Evolutionary conservation across 2,329 filamentous ascomycete genomes (phyloP).

Genomic region (Thelonectria rubi): DNA sequence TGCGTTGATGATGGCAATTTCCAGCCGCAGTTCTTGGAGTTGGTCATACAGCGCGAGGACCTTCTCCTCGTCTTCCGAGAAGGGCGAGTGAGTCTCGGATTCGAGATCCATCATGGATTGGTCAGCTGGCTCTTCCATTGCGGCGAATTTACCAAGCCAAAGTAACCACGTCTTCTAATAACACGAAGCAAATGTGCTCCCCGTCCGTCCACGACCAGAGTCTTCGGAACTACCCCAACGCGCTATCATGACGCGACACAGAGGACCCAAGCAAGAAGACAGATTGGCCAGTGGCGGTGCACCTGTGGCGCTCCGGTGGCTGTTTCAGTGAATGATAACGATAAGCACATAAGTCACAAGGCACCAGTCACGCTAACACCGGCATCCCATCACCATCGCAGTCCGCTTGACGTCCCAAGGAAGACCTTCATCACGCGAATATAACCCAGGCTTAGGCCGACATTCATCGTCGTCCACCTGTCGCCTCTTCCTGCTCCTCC

Average conservation of each 20-base stretch:
- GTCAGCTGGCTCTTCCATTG: slow-evolving; percentile 44
- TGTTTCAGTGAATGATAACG: slow-evolving; percentile 23
- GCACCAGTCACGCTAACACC: slow-evolving; percentile 45
- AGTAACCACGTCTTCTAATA: too few relatives aligned
- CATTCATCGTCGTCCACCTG: slow-evolving; percentile 25
- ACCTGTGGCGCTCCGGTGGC: slow-evolving; percentile 32
- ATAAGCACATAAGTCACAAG: slow-evolving; percentile 42
- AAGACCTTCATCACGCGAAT: slow-evolving; percentile 42
- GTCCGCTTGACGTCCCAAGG: slow-evolving; percentile 22
- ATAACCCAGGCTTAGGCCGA: slow-evolving; percentile 19
- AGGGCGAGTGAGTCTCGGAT: slow-evolving; percentile 56
- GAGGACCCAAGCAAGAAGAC: slow-evolving; percentile 2
- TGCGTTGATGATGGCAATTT: slow-evolving; percentile 72
- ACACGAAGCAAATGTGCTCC: background rate
- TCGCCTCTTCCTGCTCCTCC: slow-evolving; percentile 11
- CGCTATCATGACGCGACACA: background rate
- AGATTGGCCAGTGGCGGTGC: slow-evolving; percentile 28
- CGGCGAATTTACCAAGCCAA: background rate
- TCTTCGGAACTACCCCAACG: background rate
- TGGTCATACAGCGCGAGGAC: slow-evolving; percentile 76
- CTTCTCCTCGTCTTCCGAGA: slow-evolving; percentile 73
- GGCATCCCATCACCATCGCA: slow-evolving; percentile 36
- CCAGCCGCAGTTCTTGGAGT: slow-evolving; percentile 75
- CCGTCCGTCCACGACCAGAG: background rate
- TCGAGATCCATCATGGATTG: slow-evolving; percentile 40